Evolutionary conservation across 345 rosid species (phyloP).

Genomic region (Aethionema arabicum): DNA sequence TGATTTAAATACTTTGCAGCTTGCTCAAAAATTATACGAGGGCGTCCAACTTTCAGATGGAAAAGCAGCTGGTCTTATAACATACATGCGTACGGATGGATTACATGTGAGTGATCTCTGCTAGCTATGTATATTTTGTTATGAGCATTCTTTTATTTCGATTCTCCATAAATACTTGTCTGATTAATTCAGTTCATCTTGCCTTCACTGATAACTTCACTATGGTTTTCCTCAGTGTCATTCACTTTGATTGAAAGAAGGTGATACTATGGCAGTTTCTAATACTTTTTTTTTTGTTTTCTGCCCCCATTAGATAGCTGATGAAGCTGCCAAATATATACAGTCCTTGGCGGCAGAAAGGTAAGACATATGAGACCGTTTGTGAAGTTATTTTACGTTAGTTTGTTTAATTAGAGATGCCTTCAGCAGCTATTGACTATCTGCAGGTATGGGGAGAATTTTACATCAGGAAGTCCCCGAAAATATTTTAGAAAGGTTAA

Average conservation of each 20-base stretch:
- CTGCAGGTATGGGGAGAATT: constrained; percentile 71
- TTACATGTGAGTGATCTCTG: constrained; percentile 68
- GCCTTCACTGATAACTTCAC: constrained; percentile 7
- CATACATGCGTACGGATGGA: constrained; percentile 96
- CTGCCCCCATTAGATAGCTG: constrained; percentile 60
- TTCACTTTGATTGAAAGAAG: not conserved
- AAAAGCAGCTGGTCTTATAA: constrained; percentile 79
- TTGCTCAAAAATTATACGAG: constrained; percentile 95
- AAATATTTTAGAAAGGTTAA: constrained; percentile 92
- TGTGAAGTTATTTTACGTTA: constrained; percentile 17
- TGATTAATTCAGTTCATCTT: constrained; percentile 26
- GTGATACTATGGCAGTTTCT: not conserved
- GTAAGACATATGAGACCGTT: constrained; percentile 39
- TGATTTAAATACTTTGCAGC: constrained; percentile 50
- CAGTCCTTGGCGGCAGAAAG: constrained; percentile 68
- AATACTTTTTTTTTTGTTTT: constrained; percentile 27
- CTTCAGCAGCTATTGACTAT: constrained; percentile 17
- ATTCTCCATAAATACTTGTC: constrained; percentile 1
- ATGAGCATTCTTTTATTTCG: constrained; percentile 4
- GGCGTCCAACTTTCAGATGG: constrained; percentile 76
- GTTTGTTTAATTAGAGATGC: constrained; percentile 15
- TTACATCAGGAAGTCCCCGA: constrained; percentile 56
- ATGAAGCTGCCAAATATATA: constrained; percentile 80
- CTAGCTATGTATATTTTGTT: constrained; percentile 23
- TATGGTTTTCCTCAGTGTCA: constrained; percentile 6